Base-by-base conservation (phyloP, 345 rosid species). In the Kandelia obovata region DNA sequence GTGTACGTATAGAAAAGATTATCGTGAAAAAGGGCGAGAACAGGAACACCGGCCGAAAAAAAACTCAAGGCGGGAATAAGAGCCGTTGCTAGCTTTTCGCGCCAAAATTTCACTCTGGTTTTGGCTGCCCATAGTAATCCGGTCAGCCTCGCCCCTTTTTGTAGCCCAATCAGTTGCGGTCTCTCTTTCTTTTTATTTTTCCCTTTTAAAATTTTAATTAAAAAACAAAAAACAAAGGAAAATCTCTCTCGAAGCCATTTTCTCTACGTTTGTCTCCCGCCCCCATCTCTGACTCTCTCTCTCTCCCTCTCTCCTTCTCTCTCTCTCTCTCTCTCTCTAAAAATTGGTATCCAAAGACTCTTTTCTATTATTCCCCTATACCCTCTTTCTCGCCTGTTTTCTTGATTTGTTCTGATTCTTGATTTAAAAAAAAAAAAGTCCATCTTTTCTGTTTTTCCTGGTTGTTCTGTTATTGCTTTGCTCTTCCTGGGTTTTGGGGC, bases 51-150 rank as follows among this genome's bases (percentile, higher is more conserved):
- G 23, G 3, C 0, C 16, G 53, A 25, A n/a, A 53, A 9, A 66
- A 34, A 21, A 21, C 21, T n/a, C 0, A 37, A 39, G 52, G 84
- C 84, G 82, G 84, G 82, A 81, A 81, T 75, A 61, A 70, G 82
- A 81, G 82, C 84, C 84, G 84, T 81, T 81, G 82, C 58, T 11
- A 47, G 61, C 7, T 60, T 66, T 78, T 72, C 71, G 82, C 79
- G 82, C 84, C 80, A 78, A 81, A 77, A 67, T 30, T 52, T 59
- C 66, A 31, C 52, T 35, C 53, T 11, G 57, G 51, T 60, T 64
- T 56, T 59, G 10, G 70, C 78, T 72, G 79, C 82, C 84, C 84
- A 76, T 4, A 17, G 61, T 28, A 49, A 73, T 62, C 69, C 80
- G 84, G 84, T 82, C 80, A 75, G 80, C 80, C 76, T 74, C 21